Evolutionary conservation across 345 rosid genomes (phyloP).

Genomic region (Erodium maritimum): DNA sequence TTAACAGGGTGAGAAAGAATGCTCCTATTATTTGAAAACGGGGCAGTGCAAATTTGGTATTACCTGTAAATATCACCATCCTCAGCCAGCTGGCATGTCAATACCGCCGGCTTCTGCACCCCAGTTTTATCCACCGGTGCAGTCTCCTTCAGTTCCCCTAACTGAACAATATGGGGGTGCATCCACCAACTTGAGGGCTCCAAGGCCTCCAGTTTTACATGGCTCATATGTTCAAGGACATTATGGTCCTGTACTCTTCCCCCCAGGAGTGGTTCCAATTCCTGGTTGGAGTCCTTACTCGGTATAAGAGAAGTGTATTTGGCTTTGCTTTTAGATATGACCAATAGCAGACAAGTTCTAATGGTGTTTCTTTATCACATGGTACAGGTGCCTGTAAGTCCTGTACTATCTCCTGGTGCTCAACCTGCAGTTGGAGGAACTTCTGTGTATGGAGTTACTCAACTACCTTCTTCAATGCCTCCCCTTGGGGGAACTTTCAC

Average conservation of each 20-base stretch:
- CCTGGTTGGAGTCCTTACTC: slow-evolving; percentile 79
- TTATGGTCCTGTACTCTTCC: slow-evolving; percentile 56
- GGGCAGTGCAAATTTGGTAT: slow-evolving; percentile 92
- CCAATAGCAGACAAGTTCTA: slow-evolving; percentile 6
- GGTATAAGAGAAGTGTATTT: slow-evolving; percentile 28
- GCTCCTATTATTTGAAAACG: slow-evolving; percentile 85
- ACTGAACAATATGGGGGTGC: slow-evolving; percentile 59
- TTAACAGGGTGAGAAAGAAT: slow-evolving; percentile 79
- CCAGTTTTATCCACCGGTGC: slow-evolving; percentile 66
- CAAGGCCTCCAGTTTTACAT: slow-evolving; percentile 57
- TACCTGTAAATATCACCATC: slow-evolving; percentile 94
- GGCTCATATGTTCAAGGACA: slow-evolving; percentile 74
- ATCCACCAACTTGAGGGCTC: slow-evolving; percentile 47
- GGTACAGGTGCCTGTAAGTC: slow-evolving; percentile 74
- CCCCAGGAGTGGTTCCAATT: slow-evolving; percentile 68
- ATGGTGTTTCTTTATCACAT: slow-evolving; percentile 9
- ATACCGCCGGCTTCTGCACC: slow-evolving; percentile 45
- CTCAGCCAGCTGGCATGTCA: slow-evolving; percentile 58
- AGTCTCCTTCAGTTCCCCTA: slow-evolving; percentile 51
- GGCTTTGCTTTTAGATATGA: slow-evolving; percentile 4
- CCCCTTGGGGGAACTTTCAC: slow-evolving; percentile 49
- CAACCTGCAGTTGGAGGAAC: slow-evolving; percentile 69
- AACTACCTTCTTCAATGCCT: slow-evolving; percentile 60
- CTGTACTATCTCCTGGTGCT: slow-evolving; percentile 62
- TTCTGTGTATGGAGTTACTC: slow-evolving; percentile 57